Conservation (phyloP, 805 yeast species). For the Nakazawaea holstii region DNA sequence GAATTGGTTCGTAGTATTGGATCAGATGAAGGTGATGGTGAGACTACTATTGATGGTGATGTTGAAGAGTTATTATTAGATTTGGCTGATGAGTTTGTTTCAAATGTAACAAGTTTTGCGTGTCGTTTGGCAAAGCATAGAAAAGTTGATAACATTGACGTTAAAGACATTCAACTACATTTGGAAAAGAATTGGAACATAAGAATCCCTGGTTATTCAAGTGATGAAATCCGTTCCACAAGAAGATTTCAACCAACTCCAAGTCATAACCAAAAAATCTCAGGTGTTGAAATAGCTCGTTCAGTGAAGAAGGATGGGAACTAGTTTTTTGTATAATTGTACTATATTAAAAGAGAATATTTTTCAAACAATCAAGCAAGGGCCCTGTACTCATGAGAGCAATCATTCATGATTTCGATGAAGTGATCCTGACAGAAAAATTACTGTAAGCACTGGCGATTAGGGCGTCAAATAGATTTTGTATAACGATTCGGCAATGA, state of each 20-base stretch:
- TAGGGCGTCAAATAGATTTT: too few relatives aligned
- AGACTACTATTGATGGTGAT: constrained; percentile 88
- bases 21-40: constrained; percentile 86
- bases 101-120: constrained; percentile 87
- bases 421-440: too few relatives aligned
- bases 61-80: constrained; percentile 88
- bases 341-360: too few relatives aligned
- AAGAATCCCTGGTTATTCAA: constrained; percentile 86
- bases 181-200: constrained; percentile 93
- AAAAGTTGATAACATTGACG: constrained; percentile 80
- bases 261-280: constrained; percentile 59
- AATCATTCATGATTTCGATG: too few relatives aligned
- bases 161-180: constrained; percentile 86
- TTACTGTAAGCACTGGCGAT: too few relatives aligned
- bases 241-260: constrained; percentile 66
- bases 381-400: too few relatives aligned
- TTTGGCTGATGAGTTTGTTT: constrained; percentile 92
- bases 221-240: constrained; percentile 81
- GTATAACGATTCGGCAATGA: too few relatives aligned
- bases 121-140: constrained; percentile 94
- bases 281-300: constrained; percentile 62
- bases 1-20: constrained; percentile 83
- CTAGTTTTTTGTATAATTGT: background rate
- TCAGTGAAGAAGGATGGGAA: constrained; percentile 46
- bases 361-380: too few relatives aligned